Percentiles rank a stretch among this genome's conserved stretches.
phyloP scores from a whole-genome alignment of 1,284 basidiomycete species.

The Lignosus rhinocerotis region DNA sequence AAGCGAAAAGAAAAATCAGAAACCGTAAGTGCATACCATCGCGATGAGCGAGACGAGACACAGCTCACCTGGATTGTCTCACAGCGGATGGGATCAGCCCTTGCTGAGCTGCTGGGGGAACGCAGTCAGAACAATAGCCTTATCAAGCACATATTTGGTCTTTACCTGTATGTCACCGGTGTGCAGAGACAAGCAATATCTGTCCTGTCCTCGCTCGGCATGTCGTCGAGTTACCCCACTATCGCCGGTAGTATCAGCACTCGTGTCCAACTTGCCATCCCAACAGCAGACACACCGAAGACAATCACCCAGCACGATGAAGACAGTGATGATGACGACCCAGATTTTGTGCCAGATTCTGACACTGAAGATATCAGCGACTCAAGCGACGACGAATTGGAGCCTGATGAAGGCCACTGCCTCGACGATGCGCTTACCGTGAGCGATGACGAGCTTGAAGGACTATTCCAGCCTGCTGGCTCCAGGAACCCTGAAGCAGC shows the following conservation, averaged over 20 bases:
- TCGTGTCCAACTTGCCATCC: not conserved
- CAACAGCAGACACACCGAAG: not conserved
- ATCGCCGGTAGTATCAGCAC: constrained; percentile 13
- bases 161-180: constrained; percentile 37
- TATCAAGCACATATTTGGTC: constrained; percentile 26
- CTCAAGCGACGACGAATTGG: too few relatives aligned
- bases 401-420: too few relatives aligned
- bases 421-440: too few relatives aligned
- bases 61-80: not conserved
- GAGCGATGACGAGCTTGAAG: too few relatives aligned
- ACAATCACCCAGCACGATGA: not conserved
- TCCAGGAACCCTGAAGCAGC: too few relatives aligned
- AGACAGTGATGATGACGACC: not conserved
- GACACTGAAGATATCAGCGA: too few relatives aligned
- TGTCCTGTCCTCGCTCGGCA: constrained; percentile 29
- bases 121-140: constrained; percentile 36
- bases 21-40: not conserved
- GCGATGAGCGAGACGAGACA: not conserved
- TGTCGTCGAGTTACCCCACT: constrained; percentile 31
- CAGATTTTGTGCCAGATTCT: not conserved
- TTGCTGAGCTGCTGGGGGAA: constrained; percentile 26
- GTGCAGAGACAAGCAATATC: constrained; percentile 31
- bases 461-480: too few relatives aligned
- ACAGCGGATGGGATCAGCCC: constrained; percentile 5
- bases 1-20: not conserved